A percentile compares a stretch with the other conserved stretches of the same genome.
Conservation (phyloP, 176 grass and related monocot species). For the Poa annua region DNA sequence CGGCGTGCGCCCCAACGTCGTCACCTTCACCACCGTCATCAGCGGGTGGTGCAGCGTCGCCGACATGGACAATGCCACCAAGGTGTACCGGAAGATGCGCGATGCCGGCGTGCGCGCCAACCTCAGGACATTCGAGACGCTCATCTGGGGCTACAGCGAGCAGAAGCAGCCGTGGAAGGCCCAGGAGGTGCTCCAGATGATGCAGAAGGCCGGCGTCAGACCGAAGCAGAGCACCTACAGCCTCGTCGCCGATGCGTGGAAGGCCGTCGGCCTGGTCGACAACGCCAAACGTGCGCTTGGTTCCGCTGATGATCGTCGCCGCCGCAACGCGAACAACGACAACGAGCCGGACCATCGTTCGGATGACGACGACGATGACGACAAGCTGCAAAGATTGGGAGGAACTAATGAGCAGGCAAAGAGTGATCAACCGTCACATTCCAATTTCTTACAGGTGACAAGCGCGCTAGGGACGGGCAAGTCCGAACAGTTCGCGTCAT, state of each 20-base stretch:
- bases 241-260: conserved; percentile 81
- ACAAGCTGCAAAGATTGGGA: conserved; percentile 38
- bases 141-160: conserved; percentile 96
- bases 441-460: conserved; percentile 54
- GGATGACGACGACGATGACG: not conserved
- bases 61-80: conserved; percentile 81
- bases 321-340: not conserved
- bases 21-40: conserved; percentile 89
- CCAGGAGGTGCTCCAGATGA: conserved; percentile 72
- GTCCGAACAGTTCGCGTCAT: not conserved
- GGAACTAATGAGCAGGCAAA: conserved; percentile 36
- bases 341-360: conserved; percentile 18
- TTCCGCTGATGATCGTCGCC: conserved; percentile 29
- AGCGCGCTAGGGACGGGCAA: conserved; percentile 37
- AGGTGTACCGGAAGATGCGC: conserved; percentile 72
- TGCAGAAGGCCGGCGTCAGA: conserved; percentile 59
- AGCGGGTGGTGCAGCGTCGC: conserved; percentile 83
- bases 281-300: conserved; percentile 45
- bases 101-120: conserved; percentile 73
- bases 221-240: conserved; percentile 67
- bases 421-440: conserved; percentile 27
- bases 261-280: conserved; percentile 66
- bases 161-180: conserved; percentile 83
- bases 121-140: conserved; percentile 89
- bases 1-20: conserved; percentile 72